phyloP scores from a whole-genome alignment of 805 yeast species.

The Priceomyces castillae region DNA sequence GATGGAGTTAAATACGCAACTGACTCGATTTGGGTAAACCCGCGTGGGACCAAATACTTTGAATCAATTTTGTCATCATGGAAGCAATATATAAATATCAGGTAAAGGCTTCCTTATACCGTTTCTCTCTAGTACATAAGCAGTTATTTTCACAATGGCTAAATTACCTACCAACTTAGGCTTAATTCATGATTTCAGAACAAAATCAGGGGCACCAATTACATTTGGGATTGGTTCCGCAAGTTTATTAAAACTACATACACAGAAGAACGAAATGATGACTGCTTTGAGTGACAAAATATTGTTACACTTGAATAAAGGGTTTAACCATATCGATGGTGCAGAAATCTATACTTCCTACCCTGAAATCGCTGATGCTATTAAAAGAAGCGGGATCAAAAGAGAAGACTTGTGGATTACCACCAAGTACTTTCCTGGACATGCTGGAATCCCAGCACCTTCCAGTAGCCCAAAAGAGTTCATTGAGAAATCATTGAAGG shows the following conservation, averaged over 20 bases:
- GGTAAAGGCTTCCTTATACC: no score
- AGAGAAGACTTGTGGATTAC: constrained; percentile 54
- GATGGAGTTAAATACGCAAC: no score
- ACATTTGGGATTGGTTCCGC: constrained; percentile 54
- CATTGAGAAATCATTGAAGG: constrained; percentile 42
- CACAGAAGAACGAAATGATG: constrained; percentile 23
- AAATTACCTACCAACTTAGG: not conserved
- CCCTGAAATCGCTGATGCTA: constrained; percentile 52
- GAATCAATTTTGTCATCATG: no score
- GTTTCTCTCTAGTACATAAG: no score
- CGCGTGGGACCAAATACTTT: no score
- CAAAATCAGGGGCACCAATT: constrained; percentile 36
- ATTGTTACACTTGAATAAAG: constrained; percentile 45
- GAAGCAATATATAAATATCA: no score
- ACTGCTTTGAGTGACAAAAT: constrained; percentile 42
- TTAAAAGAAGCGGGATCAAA: constrained; percentile 37
- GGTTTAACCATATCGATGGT: constrained; percentile 61
- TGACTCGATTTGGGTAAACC: no score
- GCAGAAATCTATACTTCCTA: constrained; percentile 67
- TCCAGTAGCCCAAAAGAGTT: constrained; percentile 46
- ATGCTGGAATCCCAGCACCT: constrained; percentile 20
- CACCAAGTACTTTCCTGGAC: constrained; percentile 51
- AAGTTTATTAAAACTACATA: constrained; percentile 51
- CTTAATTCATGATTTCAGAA: constrained; percentile 18
- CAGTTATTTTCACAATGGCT: no score